Evolutionary conservation across 2,329 filamentous ascomycete genomes (phyloP).

Genomic region (Fusarium chlamydosporum): DNA sequence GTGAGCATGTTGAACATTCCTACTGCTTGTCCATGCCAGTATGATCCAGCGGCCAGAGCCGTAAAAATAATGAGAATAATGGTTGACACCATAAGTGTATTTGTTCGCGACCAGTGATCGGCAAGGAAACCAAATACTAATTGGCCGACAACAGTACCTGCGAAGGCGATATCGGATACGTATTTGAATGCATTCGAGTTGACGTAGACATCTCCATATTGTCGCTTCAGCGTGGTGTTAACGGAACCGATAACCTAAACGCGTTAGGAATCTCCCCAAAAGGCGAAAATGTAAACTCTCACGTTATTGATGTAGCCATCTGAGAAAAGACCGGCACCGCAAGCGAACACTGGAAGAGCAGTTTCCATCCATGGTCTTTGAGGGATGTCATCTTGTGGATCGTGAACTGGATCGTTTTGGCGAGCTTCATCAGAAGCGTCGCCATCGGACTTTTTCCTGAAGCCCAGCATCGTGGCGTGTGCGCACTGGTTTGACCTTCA

Average conservation of each 20-base stretch:
- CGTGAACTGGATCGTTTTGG: slow-evolving; percentile 15
- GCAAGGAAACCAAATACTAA: slow-evolving; percentile 84
- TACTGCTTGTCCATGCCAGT: slow-evolving; percentile 75
- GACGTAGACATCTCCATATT: slow-evolving; percentile 80
- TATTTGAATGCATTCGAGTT: slow-evolving; percentile 78
- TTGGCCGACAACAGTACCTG: slow-evolving; percentile 86
- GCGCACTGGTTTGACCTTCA: slow-evolving; percentile 2
- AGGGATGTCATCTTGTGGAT: slow-evolving; percentile 6
- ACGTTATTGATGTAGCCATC: slow-evolving; percentile 94
- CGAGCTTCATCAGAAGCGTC: slow-evolving; percentile 30
- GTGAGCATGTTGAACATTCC: slow-evolving; percentile 83
- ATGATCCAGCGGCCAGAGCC: slow-evolving; percentile 81
- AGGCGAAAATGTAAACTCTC: slow-evolving; percentile 33
- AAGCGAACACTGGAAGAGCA: slow-evolving; percentile 81
- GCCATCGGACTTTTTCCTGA: slow-evolving; percentile 28
- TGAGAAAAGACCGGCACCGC: slow-evolving; percentile 89
- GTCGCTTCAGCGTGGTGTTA: slow-evolving; percentile 76
- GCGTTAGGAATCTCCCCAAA: not conserved
- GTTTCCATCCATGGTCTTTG: slow-evolving; percentile 43
- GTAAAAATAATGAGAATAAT: slow-evolving; percentile 89
- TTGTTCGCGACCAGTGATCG: slow-evolving; percentile 87
- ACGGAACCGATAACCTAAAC: slow-evolving; percentile 88
- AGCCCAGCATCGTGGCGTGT: slow-evolving; percentile 37
- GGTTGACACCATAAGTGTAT: slow-evolving; percentile 84
- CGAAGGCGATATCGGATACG: slow-evolving; percentile 86